Base-by-base conservation (phyloP, 768 basidiomycete genomes). In the Collybia nuda region DNA sequence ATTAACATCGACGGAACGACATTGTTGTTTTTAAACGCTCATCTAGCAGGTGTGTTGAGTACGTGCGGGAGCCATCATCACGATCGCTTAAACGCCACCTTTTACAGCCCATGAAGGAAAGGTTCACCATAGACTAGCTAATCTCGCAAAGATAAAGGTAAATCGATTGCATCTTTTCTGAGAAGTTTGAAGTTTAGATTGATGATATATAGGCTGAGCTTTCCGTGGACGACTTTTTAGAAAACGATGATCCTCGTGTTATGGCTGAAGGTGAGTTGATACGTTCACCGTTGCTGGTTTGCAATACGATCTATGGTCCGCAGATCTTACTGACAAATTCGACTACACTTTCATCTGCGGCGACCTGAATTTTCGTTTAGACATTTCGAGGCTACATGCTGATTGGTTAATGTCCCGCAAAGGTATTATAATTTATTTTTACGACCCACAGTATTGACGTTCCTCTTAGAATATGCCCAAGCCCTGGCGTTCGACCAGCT, bases 401-500 rank as follows among this genome's bases (percentile, higher is more conserved):
- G 95, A 98, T 67, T 97, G 94, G 93, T 73, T 98, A 3, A 84
- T 95, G 52, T 82, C 90, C 21, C 81, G 83, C 29, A 84, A 85
- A 73, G 90, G 90, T 89, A 42, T 42, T 37, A 14, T 12, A 5
- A 18, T 42, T 8, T 17, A 22, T 6, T 40, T n/a, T 18, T 40
- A 18, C 14, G 17, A 6, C n/a, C 32, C 21, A 6, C 21, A 24
- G 19, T 38, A 22, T 44, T 24, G 37, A 45, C 35, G 29, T 23
- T 26, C 18, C 17, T 32, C 21, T 18, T 56, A 92, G 92, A 95
- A 17, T 98, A 90, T 57, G 71, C 74, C 1, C 88, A 93, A 59
- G 93, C 93, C 0, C 79, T 97, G 9, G 85, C 84, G 9, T 98
- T 97, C 62, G 95, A 98, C 64, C 93, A 98, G 64, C 75, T 98